Percentiles rank a stretch among this genome's conserved stretches.
These are phyloP conservation scores for Chenopodium album DNA, from an alignment of 148 eudicot genomes.

Conservation along the genomic window DNA sequence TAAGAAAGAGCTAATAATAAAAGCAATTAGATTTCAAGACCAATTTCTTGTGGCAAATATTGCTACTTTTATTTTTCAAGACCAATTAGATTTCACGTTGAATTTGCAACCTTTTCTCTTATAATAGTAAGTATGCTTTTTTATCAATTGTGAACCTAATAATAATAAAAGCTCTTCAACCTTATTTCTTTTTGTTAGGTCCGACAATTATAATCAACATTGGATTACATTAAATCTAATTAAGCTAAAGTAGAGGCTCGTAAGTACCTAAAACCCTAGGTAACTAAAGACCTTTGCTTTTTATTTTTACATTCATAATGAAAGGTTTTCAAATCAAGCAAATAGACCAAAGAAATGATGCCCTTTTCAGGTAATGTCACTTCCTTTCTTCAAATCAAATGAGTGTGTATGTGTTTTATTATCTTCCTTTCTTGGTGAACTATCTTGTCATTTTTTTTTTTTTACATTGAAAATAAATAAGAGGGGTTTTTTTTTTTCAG, in stretches of 20 bases:
- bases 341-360: constrained; percentile 12
- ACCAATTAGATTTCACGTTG: no score
- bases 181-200: neutral
- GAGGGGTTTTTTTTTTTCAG: neutral
- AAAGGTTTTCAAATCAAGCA: constrained; percentile 18
- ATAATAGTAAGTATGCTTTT: no score
- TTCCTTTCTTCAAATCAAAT: constrained; percentile 21
- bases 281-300: constrained; percentile 13
- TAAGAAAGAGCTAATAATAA: no score
- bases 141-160: no score
- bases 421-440: constrained; percentile 16
- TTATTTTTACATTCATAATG: neutral
- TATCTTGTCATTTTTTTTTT: constrained; percentile 11
- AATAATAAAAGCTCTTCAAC: no score
- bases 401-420: constrained; percentile 25
- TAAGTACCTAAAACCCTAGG: neutral
- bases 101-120: no score
- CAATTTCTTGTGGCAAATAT: no score
- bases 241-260: neutral
- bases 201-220: neutral
- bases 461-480: neutral
- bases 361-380: constrained; percentile 26
- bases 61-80: no score
- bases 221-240: neutral
- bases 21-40: no score